Evolutionary conservation across 345 rosid species (phyloP).

Genomic region (Pistacia atlantica): DNA sequence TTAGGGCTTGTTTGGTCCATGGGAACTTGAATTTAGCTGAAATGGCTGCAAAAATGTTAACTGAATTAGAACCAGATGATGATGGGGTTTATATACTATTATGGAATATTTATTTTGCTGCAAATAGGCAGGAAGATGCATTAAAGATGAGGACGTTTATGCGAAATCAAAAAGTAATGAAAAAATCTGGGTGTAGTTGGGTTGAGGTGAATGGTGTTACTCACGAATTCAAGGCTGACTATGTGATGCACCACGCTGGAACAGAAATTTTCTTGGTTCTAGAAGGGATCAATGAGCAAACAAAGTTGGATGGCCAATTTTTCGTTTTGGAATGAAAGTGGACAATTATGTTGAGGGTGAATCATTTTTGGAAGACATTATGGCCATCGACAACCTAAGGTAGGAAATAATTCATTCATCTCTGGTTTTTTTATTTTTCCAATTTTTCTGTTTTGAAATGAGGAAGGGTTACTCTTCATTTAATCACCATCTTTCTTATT

Average conservation of each 20-base stretch:
- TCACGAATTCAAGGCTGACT: conserved; percentile 33
- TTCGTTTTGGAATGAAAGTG: background rate
- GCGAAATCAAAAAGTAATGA: conserved; percentile 25
- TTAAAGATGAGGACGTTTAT: conserved; percentile 30
- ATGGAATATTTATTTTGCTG: conserved; percentile 28
- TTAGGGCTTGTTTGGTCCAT: conserved; percentile 30
- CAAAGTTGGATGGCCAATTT: background rate
- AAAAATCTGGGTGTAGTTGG: conserved; percentile 40
- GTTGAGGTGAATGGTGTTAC: conserved; percentile 30
- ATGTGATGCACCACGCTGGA: conserved; percentile 12
- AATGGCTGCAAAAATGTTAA: conserved; percentile 25
- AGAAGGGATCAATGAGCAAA: conserved; percentile 13
- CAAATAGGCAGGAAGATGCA: conserved; percentile 21
- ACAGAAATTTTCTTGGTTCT: conserved; percentile 10
- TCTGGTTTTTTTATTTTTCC: background rate
- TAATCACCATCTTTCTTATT: too few relatives aligned
- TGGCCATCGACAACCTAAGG: background rate
- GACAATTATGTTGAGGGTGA: background rate
- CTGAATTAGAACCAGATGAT: conserved; percentile 26
- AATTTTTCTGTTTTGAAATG: background rate
- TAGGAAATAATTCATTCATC: conserved; percentile 5
- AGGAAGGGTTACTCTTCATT: too few relatives aligned
- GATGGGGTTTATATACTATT: conserved; percentile 31
- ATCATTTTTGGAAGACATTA: background rate
- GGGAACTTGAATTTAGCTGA: conserved; percentile 30